Percentiles rank a stretch among this genome's conserved stretches.
These are phyloP conservation scores for Pseudocercospora fuligena DNA, from an alignment of 2,329 filamentous ascomycete species.

Conservation along the genomic window DNA sequence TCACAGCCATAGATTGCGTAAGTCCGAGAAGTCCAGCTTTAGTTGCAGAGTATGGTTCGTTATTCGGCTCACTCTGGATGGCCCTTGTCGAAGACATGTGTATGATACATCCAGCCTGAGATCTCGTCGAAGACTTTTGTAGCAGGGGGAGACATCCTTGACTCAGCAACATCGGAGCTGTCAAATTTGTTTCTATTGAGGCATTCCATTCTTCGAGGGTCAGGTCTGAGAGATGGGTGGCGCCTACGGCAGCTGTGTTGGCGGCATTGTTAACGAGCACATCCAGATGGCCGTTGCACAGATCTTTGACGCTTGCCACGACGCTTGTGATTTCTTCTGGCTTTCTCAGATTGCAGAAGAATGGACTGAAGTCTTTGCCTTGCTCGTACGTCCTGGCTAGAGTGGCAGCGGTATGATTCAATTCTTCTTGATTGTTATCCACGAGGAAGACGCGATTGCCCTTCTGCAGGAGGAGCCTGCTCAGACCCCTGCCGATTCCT, in stretches of 20 bases:
- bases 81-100: conserved; percentile 58
- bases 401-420: conserved; percentile 42
- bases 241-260: conserved; percentile 44
- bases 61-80: conserved; percentile 54
- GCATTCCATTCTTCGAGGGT: conserved; percentile 47
- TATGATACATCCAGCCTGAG: conserved; percentile 43
- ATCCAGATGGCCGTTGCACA: conserved; percentile 47
- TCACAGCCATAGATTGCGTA: conserved; percentile 55
- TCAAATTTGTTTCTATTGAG: conserved; percentile 46
- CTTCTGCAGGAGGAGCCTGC: conserved; percentile 43
- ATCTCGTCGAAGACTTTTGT: conserved; percentile 21
- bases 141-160: conserved; percentile 39
- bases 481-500: conserved; percentile 47
- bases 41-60: conserved; percentile 56
- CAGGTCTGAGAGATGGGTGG: conserved; percentile 38
- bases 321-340: conserved; percentile 41
- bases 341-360: conserved; percentile 33
- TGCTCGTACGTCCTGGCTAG: conserved; percentile 31
- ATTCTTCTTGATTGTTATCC: conserved; percentile 46
- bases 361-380: conserved; percentile 30
- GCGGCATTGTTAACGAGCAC: conserved; percentile 52
- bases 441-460: conserved; percentile 50
- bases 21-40: conserved; percentile 59
- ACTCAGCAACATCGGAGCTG: conserved; percentile 41
- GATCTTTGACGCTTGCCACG: conserved; percentile 35